phyloP scores from a whole-genome alignment of 805 yeast species.

The Kazachstania martiniae region DNA sequence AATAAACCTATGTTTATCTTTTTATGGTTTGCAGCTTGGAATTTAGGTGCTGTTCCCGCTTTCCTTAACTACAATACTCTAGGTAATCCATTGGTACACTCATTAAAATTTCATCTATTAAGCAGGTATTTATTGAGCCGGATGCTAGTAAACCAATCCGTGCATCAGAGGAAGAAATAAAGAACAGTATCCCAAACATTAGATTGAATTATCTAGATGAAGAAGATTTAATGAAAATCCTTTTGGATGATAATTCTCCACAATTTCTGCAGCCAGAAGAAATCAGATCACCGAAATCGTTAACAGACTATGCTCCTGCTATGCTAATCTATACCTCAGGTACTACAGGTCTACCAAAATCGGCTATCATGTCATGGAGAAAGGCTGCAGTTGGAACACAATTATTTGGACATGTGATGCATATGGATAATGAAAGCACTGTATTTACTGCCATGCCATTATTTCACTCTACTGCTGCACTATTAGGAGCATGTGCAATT shows the following conservation, averaged over 20 bases:
- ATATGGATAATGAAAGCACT: constrained; percentile 41
- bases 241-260: constrained; percentile 33
- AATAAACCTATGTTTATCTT: constrained; percentile 77
- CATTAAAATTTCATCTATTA: constrained; percentile 56
- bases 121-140: constrained; percentile 64
- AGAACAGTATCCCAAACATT: constrained; percentile 29
- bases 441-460: constrained; percentile 91
- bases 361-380: constrained; percentile 89
- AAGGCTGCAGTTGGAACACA: constrained; percentile 63
- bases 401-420: constrained; percentile 59
- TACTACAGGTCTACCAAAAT: constrained; percentile 89
- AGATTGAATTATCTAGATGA: constrained; percentile 44
- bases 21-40: constrained; percentile 82
- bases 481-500: constrained; percentile 70
- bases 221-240: constrained; percentile 31
- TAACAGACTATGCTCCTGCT: constrained; percentile 51
- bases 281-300: constrained; percentile 43
- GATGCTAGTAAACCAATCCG: constrained; percentile 45
- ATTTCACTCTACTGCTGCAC: constrained; percentile 89
- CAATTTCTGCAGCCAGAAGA: constrained; percentile 44
- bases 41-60: constrained; percentile 82
- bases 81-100: constrained; percentile 69
- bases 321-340: constrained; percentile 84
- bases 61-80: constrained; percentile 72
- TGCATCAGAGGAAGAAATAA: constrained; percentile 37